Evolutionary conservation across 192 early-diverging fungal genomes (phyloP), one percentile per base, ranked within the genome.

Genomic region (Podochytrium sp.): DNA sequence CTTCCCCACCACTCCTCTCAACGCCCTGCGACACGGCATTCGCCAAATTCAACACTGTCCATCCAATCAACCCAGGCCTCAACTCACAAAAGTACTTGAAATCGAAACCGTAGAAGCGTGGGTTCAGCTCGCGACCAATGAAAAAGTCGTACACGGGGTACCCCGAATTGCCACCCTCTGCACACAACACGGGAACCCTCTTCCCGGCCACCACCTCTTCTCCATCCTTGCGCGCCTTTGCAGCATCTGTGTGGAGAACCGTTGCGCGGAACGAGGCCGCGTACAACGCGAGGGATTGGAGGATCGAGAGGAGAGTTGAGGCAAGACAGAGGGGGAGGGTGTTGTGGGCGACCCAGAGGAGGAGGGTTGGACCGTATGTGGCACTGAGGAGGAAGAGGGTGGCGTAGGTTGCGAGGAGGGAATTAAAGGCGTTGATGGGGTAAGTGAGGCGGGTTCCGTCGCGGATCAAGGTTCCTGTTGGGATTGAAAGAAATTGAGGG

Each of bases 91-190:
- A 94, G 79, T 83, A 94, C 84, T 99, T 99, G 77, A 99, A 85
- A 71, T 99, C 97, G 58, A 97, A 88, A 39, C 72, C 64, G n/a
- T 41, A 60, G 32, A 83, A 18, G 30, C 96, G 90, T 57, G 97
- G 97, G 80, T 99, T 99, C 64, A 99, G 84, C 78, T 99, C 97
- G 66, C 97, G 87, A 7, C 97, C 97, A 42, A 99, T 96, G 78
- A 94, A 96, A 72, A 94, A 97, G 73, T 98, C 95, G 79, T 99
- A 98, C 23, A 95, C 66, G 16, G 83, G 76, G 80, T 94, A 94
- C 37, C 94, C 92, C n/a, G 94, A 91, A 85, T 98, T 96, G 37
- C 96, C 97, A 16, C 93, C 94, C 27, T 85, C 78, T 7, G 96
- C 91, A 35, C 92, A 77, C 41, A 98, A 80, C 29, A 91, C 84